These are phyloP conservation scores for Leccinum uliginosum DNA, from an alignment of 768 basidiomycete species.

Conservation along the genomic window DNA sequence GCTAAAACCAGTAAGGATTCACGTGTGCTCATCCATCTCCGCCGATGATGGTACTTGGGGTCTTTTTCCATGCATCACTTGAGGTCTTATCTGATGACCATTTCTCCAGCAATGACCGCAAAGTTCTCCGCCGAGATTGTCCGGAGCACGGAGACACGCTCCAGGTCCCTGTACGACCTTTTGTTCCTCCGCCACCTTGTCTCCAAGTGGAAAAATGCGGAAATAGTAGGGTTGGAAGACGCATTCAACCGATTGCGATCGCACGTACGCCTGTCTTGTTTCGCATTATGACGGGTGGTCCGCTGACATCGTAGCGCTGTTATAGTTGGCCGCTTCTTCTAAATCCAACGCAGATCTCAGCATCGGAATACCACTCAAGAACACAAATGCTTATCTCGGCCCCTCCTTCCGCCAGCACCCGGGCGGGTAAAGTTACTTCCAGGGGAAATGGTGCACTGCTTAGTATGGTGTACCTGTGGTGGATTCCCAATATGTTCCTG, in stretches of 20 bases:
- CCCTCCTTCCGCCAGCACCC: slow-evolving; percentile 42
- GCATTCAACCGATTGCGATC: slow-evolving; percentile 23
- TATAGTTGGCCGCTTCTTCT: slow-evolving; percentile 14
- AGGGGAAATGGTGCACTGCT: slow-evolving; percentile 39
- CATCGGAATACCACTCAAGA: slow-evolving; percentile 45
- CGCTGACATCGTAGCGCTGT: slow-evolving; percentile 2
- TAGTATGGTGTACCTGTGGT: slow-evolving; percentile 47
- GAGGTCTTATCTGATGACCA: slow-evolving; percentile 32
- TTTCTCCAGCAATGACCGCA: slow-evolving; percentile 37
- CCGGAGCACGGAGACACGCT: slow-evolving; percentile 26
- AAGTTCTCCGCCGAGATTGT: slow-evolving; percentile 32
- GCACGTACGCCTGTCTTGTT: slow-evolving; percentile 22
- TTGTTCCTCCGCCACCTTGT: slow-evolving; percentile 43
- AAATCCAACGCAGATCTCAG: slow-evolving; percentile 23
- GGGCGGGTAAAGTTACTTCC: slow-evolving; percentile 13
- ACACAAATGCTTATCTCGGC: slow-evolving; percentile 62
- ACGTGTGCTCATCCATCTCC: slow-evolving; percentile 44
- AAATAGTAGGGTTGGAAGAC: slow-evolving; percentile 23
- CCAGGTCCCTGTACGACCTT: slow-evolving; percentile 43
- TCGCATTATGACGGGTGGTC: background rate
- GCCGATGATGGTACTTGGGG: slow-evolving; percentile 47
- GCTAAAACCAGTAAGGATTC: slow-evolving; percentile 18
- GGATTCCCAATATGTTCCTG: slow-evolving; percentile 53
- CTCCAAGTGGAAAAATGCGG: slow-evolving; percentile 27
- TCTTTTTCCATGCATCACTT: slow-evolving; percentile 52